Evolutionary conservation across 2,329 filamentous ascomycete genomes (phyloP), one percentile per base, ranked within the genome.

Genomic region (Stromatinia cepivora): DNA sequence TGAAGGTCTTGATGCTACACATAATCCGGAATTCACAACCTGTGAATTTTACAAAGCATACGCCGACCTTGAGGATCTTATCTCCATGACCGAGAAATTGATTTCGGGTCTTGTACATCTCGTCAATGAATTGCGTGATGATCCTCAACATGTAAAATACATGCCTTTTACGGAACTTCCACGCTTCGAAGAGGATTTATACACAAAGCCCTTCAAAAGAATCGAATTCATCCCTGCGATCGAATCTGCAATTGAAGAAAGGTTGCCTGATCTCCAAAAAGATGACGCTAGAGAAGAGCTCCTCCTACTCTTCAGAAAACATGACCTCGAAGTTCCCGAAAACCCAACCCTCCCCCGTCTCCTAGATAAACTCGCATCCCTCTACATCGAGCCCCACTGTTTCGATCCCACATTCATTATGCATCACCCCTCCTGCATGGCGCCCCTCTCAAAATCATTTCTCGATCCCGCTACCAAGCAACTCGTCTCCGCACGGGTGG

Each of bases 31-130:
- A 78, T 99, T 98, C 81, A 95, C 92, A 57, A 98, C 92, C 71
- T 98, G 94, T 83, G 95, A 99, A 81, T 98, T 97, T 81, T 99
- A 99, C 81, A 90, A 91, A 71, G 90, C 94, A 3, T 96, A 94
- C 76, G 88, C 90, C 71, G 91, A 90, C 72, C 85, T 97, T 0
- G 82, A 88, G 48, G 87, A 92, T 54, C 82, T 98, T 64, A 93
- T 97, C 77, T 78, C 80, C 28, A 87, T 89, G 78, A 98, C 94
- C 0, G 91, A 95, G 78, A 82, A 84, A 20, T 80, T 98, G 61
- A 80, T 97, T 45, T 82, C 78, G 46, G 84, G 85, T 25, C 82
- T 94, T 22, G 85, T 87, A 13, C 75, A 79, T 22, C 83, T 85
- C 72, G 84, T 87, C 50, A 78, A 82, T 7, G 72, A 80, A 7